Evolutionary conservation across 1,284 basidiomycete species (phyloP), one percentile per base, ranked within the genome.

Genomic region (Apiotrichum sp.): DNA sequence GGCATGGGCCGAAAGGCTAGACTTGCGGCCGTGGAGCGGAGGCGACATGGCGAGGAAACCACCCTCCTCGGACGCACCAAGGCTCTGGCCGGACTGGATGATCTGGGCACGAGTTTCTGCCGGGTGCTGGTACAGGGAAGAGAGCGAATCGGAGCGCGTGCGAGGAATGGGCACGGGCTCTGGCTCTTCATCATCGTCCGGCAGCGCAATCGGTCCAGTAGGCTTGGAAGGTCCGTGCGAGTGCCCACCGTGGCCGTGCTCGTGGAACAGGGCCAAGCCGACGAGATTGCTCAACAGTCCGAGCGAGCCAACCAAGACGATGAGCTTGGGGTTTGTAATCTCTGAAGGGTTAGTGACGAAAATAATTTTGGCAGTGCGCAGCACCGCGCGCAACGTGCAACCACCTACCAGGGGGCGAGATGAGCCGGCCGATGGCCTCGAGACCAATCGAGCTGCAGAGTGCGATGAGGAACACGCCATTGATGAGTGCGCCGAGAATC

Each of bases 381-480:
- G 40, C 8, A 41, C 40, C 10, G 7, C 10, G 44, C 42, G 6
- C 13, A 2, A 29, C n/a, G 38, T 6, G 16, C 16, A 29, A 38
- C 35, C 3, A 70, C 81, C 48, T 61, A 88, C 89, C 88, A 62
- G 89, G 87, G 2, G 84, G 84, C 62, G 82, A 84, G 77, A 97
- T 87, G 77, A 97, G 89, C 38, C 96, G 84, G 62, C 90, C 85
- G 47, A 98, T 78, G 6, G 96, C 95, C 75, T 98, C 95, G 70
- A 98, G 80, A 52, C 84, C 87, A 69, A 99, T 97, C 14, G 92
- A 91, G 76, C 97, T 93, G 78, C 95, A 99, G 1, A 98, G 83
- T 0, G 96, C 95, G 48, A 92, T 79, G 3, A 98, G 83, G 79
- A 98, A 98, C 53, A 98, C 93, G 50, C 96, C 95, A 69, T 99